Base-by-base conservation (phyloP, 2,329 filamentous ascomycete genomes). In the Truncatella angustata region DNA sequence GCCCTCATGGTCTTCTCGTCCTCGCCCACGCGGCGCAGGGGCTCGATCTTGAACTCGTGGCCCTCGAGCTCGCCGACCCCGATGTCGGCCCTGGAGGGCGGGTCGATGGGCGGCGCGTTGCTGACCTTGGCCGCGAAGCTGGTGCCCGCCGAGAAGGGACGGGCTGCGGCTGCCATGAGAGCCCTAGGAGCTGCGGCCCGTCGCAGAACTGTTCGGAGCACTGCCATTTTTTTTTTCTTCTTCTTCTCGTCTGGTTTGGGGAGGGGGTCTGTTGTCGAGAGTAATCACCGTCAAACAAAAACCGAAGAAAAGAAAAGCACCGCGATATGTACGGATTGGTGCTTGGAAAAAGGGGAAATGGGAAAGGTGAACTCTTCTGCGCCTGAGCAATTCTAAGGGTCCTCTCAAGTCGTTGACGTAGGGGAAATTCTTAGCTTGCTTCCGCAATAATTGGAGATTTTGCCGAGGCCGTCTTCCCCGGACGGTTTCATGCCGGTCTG, bases 11-110 rank as follows among this genome's bases (percentile, higher is more conserved):
- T 99, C 61, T 82, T 80, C 43, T 82, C 75, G 73, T 94, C 89
- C 73, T 99, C 94, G 63, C 91, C 91, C 7, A 81, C 82, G 47
- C 94, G 82, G 55, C 88, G 84, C 60, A 97, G 73, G n/a, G 94
- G 94, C 78, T 96, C 90, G 64, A 97, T 86, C 69, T 84, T 88
- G 74, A 97, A 96, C 53, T 82, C 81, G 57, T 87, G 89, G 59
- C 91, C 91, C 68, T 95, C 85, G 65, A 97, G 84, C 77, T 97
- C 91, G 66, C 91, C 91, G 63, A 94, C 89, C 40, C 77, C 85
- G 55, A 96, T 80, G 61, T 96, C 90, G 35, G 56, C 47, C 20
- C 57, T 50, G 50, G 61, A 61, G 7, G 60, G 60, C 52, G 62
- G 63, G 51, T 66, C 63, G 54, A 62, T 59, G 20, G 63, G 65